phyloP scores from a whole-genome alignment of 306 rosid species.

The Glycyrrhiza uralensis region DNA sequence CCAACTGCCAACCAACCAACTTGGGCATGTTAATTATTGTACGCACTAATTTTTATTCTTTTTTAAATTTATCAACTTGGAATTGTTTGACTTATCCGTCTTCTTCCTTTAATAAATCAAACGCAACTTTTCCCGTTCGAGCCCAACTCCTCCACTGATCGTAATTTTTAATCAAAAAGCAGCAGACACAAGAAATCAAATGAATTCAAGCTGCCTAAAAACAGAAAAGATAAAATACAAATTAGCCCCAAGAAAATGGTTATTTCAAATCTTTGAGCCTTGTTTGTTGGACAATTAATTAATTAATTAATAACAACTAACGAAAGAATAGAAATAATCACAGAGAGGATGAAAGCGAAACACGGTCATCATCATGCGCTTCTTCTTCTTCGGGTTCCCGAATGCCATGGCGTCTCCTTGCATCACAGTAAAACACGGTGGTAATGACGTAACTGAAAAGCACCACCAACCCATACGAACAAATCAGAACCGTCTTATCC shows the following conservation, averaged over 20 bases:
- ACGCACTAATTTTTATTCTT: no score
- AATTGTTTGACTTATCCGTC: no score
- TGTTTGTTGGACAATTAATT: background rate
- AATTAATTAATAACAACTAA: background rate
- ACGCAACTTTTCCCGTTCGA: no score
- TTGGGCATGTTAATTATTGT: no score
- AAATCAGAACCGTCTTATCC: slow-evolving; percentile 40
- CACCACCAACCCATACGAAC: slow-evolving; percentile 46
- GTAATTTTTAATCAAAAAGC: no score
- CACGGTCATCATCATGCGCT: background rate
- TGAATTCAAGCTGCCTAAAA: background rate
- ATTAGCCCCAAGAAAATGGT: no score
- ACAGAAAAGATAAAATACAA: background rate
- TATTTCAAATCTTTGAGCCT: no score
- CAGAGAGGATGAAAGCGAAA: background rate
- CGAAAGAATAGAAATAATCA: background rate
- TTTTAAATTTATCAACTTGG: no score
- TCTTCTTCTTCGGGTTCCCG: background rate
- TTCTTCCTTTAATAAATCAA: no score
- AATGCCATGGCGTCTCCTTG: slow-evolving; percentile 32
- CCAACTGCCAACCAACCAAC: no score
- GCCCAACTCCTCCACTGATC: no score
- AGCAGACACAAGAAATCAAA: background rate
- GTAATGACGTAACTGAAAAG: slow-evolving; percentile 53
- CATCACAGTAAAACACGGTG: slow-evolving; percentile 66